These are phyloP conservation scores for Verticillium nubilum DNA, from an alignment of 2,329 filamentous ascomycete species.

Conservation along the genomic window DNA sequence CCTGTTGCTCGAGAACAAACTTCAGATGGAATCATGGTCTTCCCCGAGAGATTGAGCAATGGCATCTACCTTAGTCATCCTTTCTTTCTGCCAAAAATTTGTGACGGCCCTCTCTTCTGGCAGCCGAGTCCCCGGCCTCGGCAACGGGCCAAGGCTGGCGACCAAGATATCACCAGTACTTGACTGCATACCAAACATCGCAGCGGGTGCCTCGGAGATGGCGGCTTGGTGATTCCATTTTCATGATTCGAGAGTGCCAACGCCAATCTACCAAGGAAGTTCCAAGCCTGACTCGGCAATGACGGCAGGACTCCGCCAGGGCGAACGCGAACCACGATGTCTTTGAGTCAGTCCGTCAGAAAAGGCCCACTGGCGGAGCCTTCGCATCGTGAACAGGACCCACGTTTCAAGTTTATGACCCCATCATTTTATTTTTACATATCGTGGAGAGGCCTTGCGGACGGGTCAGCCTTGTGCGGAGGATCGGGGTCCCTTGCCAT, in stretches of 20 bases:
- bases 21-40: too few species aligned
- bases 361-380: neutral
- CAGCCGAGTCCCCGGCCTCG: too few species aligned
- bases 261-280: neutral
- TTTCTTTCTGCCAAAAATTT: too few species aligned
- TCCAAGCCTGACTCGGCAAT: neutral
- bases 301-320: neutral
- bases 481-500: neutral
- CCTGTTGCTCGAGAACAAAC: too few species aligned
- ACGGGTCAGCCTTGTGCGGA: neutral
- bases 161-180: neutral
- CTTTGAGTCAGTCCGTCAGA: neutral
- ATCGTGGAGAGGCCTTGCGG: neutral
- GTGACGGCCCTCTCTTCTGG: too few species aligned
- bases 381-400: neutral
- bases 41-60: too few species aligned
- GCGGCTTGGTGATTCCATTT: neutral
- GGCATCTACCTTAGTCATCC: too few species aligned
- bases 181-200: neutral
- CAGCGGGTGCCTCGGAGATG: neutral
- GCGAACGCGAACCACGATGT: neutral
- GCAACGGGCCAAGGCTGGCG: neutral
- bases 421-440: neutral
- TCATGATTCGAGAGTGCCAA: neutral
- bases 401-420: neutral